Evolutionary conservation across 257 asterid species (phyloP), one percentile per base, ranked within the genome.

Genomic region (Solanum chiquidenum): DNA sequence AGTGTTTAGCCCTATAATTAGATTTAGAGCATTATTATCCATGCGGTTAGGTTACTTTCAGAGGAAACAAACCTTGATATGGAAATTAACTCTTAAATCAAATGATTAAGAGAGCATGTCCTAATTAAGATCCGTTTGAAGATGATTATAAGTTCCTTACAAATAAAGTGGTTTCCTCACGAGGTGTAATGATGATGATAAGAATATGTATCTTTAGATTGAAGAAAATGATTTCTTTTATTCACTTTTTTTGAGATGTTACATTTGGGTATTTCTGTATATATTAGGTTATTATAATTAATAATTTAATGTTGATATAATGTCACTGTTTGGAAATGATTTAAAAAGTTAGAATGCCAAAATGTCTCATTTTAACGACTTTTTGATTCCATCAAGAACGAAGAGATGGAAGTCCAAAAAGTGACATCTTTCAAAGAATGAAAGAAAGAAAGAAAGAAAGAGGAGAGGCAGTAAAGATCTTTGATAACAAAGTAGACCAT

Each of bases 161-260:
- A 46, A 76, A 31, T 29, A 82, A 82, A 31, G 40, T 58, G 73
- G 73, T 38, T 85, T 55, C 83, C 18, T 90, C 89, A 83, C 89
- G 66, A 88, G 85, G 66, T 85, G 87, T 64, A 86, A 93, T 90
- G 92, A 91, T 91, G 92, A 79, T 79, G 68, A 85, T 85, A 27
- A 85, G 79, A 60, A 68, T 38, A 68, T 64, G 93, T 91, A 87
- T 89, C 95, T 92, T 94, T 91, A 91, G 46, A 86, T 87, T 89
- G 91, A 94, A 94, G 94, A 90, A 91, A 90, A 92, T 93, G 94
- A 93, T 93, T 87, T 90, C 82, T 40, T 31, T 68, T 64, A 16
- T 88, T 89, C 40, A 64, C 31, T 91, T 92, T 90, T 92, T 90
- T 90, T 40, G 14, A 68, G 83, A 91, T 82, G 88, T 60, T 77